Percentiles rank a stretch among this genome's conserved stretches.
Conservation (phyloP, 1,284 basidiomycete species). For the Puccinia novopanici region DNA sequence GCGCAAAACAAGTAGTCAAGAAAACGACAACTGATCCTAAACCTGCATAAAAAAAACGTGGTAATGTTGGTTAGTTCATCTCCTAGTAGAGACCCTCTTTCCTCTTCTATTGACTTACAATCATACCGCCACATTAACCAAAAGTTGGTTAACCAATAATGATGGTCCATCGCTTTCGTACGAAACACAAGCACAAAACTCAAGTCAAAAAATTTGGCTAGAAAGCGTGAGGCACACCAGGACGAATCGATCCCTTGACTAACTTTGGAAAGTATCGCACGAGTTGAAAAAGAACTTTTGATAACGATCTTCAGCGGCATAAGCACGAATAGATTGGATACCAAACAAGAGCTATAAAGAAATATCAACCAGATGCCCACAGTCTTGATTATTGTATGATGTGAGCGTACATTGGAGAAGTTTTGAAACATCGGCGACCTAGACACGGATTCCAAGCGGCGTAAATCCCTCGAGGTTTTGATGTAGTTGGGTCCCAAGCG, state of each 20-base stretch:
- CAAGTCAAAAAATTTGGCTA: background rate
- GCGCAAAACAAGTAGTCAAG: conserved; percentile 46
- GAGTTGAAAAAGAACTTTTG: conserved; percentile 57
- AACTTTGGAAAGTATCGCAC: conserved; percentile 50
- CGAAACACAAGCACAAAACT: background rate
- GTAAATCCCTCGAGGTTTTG: conserved; percentile 55
- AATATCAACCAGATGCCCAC: background rate
- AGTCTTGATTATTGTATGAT: background rate
- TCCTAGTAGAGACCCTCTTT: background rate
- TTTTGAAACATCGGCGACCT: conserved; percentile 51
- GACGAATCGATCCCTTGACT: background rate
- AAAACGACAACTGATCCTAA: conserved; percentile 49
- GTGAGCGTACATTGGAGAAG: conserved; percentile 46
- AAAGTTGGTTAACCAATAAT: conserved; percentile 56
- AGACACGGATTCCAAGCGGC: conserved; percentile 49
- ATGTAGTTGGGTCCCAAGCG: conserved; percentile 45
- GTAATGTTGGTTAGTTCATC: background rate
- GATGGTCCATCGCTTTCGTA: conserved; percentile 49
- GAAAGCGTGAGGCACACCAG: conserved; percentile 50
- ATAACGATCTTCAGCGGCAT: conserved; percentile 47
- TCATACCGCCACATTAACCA: conserved; percentile 75
- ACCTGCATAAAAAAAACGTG: conserved; percentile 60
- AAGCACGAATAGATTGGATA: conserved; percentile 50
- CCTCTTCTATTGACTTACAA: conserved; percentile 60
- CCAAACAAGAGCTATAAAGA: conserved; percentile 42